These are phyloP conservation scores for Leptodontidium sp. DNA, from an alignment of 2,329 filamentous ascomycete genomes.

Conservation along the genomic window DNA sequence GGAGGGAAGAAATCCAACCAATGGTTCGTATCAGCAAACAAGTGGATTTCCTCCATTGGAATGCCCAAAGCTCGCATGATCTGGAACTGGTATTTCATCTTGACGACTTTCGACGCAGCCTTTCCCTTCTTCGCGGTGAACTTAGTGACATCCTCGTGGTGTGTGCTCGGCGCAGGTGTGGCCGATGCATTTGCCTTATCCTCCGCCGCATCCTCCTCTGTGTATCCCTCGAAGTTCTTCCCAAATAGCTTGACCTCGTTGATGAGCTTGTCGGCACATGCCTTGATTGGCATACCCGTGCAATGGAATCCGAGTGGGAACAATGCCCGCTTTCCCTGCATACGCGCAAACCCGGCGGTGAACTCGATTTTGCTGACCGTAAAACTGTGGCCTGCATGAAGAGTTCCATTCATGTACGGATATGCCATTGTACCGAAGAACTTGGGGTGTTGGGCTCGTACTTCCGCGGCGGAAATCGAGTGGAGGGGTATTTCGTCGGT, in stretches of 20 bases:
- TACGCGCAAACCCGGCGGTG: constrained; percentile 82
- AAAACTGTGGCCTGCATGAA: constrained; percentile 93
- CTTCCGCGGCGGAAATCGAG: constrained; percentile 75
- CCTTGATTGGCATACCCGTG: constrained; percentile 98
- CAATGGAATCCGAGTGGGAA: constrained; percentile 96
- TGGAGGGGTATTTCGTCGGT: constrained; percentile 78
- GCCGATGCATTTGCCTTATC: constrained; percentile 58
- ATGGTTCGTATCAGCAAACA: constrained; percentile 88
- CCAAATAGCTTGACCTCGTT: constrained; percentile 92
- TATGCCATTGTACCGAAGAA: constrained; percentile 86
- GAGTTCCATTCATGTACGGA: constrained; percentile 85
- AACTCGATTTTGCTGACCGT: constrained; percentile 95
- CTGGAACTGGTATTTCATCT: constrained; percentile 95
- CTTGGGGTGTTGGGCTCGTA: constrained; percentile 85
- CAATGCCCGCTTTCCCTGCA: constrained; percentile 87
- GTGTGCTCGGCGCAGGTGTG: constrained; percentile 67
- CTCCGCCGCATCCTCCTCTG: constrained; percentile 64
- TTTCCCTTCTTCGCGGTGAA: constrained; percentile 95
- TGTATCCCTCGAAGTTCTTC: constrained; percentile 81
- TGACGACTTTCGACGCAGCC: constrained; percentile 85
- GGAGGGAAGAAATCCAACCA: constrained; percentile 94
- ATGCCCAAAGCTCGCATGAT: constrained; percentile 94
- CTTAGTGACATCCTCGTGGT: constrained; percentile 86
- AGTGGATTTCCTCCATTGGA: constrained; percentile 86
- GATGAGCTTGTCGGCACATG: constrained; percentile 92